These are phyloP conservation scores for Poa annua DNA, from an alignment of 176 grass and related monocot genomes.

Conservation along the genomic window DNA sequence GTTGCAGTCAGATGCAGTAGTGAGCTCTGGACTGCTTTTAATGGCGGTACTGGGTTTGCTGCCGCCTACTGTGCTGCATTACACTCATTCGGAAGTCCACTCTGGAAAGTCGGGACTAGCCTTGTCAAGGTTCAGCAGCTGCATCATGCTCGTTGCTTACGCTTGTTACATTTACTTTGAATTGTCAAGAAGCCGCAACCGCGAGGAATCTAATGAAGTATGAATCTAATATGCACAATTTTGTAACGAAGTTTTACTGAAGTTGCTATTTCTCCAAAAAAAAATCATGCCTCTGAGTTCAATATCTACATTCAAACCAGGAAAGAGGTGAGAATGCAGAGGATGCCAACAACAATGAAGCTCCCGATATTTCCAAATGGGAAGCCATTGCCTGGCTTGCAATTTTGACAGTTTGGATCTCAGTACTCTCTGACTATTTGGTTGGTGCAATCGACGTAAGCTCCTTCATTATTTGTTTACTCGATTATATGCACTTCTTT, in stretches of 20 bases:
- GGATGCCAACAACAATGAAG: slow-evolving; percentile 12
- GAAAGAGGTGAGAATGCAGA: slow-evolving; percentile 45
- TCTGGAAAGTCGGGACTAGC: slow-evolving; percentile 68
- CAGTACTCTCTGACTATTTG: slow-evolving; percentile 66
- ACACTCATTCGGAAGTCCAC: slow-evolving; percentile 67
- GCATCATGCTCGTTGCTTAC: slow-evolving; percentile 83
- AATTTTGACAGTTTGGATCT: slow-evolving; percentile 75
- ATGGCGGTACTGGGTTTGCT: slow-evolving; percentile 77
- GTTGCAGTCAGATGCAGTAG: slow-evolving; percentile 57
- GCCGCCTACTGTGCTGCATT: slow-evolving; percentile 71
- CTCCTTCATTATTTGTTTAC: not conserved
- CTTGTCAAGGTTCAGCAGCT: slow-evolving; percentile 81
- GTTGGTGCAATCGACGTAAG: slow-evolving; percentile 69
- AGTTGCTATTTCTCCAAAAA: not conserved
- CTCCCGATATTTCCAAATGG: slow-evolving; percentile 64
- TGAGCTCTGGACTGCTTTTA: slow-evolving; percentile 82
- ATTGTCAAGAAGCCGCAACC: slow-evolving; percentile 35
- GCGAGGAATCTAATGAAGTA: slow-evolving; percentile 49
- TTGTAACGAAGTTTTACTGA: not conserved
- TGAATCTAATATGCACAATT: slow-evolving; percentile 13
- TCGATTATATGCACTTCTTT: not conserved
- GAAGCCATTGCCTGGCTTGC: slow-evolving; percentile 74
- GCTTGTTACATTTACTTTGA: slow-evolving; percentile 72
- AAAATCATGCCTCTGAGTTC: slow-evolving; percentile 21
- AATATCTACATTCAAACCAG: slow-evolving; percentile 41